phyloP scores from a whole-genome alignment of 495 filamentous ascomycete species.

The Neurospora sp. region DNA sequence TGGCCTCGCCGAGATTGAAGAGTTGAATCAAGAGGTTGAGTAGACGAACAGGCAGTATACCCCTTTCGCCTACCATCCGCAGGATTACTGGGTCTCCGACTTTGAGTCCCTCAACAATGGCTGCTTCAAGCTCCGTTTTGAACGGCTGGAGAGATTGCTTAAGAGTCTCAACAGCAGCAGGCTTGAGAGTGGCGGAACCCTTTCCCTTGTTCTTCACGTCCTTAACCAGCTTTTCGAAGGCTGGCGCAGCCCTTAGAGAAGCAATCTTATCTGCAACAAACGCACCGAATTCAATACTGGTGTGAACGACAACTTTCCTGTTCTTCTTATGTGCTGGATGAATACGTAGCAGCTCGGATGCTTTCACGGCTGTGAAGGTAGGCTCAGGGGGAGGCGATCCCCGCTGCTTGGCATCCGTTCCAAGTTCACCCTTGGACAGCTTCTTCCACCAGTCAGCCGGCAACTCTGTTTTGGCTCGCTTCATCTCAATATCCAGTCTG shows the following conservation, averaged over 20 bases:
- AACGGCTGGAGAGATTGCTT: conserved; percentile 4
- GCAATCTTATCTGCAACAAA: conserved; percentile 7
- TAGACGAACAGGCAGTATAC: conserved; percentile 39
- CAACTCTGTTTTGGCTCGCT: conserved; percentile 13
- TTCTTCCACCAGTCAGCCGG: conserved; percentile 19
- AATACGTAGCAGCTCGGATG: conserved; percentile 11
- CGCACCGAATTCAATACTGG: conserved; percentile 5
- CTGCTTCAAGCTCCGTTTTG: conserved; percentile 11
- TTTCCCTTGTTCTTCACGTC: conserved; percentile 4
- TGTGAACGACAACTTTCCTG: background rate
- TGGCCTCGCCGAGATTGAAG: conserved; percentile 54
- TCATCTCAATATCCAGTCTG: conserved; percentile 19
- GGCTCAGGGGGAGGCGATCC: conserved; percentile 12
- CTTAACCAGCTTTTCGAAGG: conserved; percentile 3
- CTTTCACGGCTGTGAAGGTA: conserved; percentile 6
- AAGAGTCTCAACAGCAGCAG: conserved; percentile 12
- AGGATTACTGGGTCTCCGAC: conserved; percentile 21
- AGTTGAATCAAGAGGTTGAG: conserved; percentile 56
- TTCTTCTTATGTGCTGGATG: conserved; percentile 15
- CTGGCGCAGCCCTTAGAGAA: conserved; percentile 4
- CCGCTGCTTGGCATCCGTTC: conserved; percentile 1
- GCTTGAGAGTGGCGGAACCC: background rate
- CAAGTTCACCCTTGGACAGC: conserved; percentile 2
- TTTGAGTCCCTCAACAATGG: conserved; percentile 10
- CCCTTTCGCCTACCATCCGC: conserved; percentile 39